phyloP scores from a whole-genome alignment of 208 protist species.

The Trypanosoma platydactyli region DNA sequence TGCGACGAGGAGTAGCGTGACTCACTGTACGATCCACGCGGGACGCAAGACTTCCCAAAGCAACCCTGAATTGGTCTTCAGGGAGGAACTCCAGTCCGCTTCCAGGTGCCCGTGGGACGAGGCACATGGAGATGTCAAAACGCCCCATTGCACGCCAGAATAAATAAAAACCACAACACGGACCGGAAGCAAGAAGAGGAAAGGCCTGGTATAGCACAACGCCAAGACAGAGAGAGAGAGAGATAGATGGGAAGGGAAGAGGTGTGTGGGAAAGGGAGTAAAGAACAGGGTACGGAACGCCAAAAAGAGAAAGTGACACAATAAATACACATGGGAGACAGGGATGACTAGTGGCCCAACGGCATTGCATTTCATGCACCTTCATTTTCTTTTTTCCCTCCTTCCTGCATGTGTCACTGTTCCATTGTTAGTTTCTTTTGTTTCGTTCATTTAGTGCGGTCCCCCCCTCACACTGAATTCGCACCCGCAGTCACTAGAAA shows the following conservation, averaged over 20 bases:
- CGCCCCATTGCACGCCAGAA: conserved; percentile 30
- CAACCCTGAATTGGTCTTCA: conserved; percentile 27
- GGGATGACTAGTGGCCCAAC: too few relatives aligned
- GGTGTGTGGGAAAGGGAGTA: background rate
- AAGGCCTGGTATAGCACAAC: conserved; percentile 15
- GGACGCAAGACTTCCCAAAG: conserved; percentile 22
- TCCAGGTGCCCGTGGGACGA: conserved; percentile 27
- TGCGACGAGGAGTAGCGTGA: conserved; percentile 44
- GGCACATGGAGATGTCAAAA: conserved; percentile 49
- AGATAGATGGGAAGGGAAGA: background rate
- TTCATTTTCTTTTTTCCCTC: too few relatives aligned
- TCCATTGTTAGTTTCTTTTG: too few relatives aligned
- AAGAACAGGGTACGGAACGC: background rate
- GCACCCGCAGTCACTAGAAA: too few relatives aligned
- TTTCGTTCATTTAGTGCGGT: too few relatives aligned
- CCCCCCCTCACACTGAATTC: too few relatives aligned
- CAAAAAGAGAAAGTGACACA: background rate
- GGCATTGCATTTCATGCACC: too few relatives aligned
- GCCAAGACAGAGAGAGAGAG: conserved; percentile 10
- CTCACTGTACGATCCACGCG: conserved; percentile 40
- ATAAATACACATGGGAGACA: background rate
- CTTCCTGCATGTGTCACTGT: too few relatives aligned
- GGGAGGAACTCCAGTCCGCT: conserved; percentile 10
- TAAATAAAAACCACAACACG: conserved; percentile 3
- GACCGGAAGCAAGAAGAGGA: conserved; percentile 7